These are phyloP conservation scores for Plasmodium falciparum DNA, from an alignment of 169 alveolate species.

Conservation along the genomic window DNA sequence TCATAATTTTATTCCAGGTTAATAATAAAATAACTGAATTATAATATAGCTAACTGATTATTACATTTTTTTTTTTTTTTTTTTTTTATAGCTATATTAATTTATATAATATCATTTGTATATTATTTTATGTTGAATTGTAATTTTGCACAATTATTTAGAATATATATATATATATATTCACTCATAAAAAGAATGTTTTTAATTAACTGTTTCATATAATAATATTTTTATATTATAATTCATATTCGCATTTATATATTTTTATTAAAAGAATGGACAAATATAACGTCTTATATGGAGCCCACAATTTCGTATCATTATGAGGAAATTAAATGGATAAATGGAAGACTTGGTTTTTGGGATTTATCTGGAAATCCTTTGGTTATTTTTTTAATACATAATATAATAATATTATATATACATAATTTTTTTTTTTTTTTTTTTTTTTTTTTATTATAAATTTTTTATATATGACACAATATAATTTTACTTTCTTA, in stretches of 20 bases:
- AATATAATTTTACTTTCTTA: neutral
- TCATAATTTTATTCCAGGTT: conserved; percentile 76
- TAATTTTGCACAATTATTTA: too few species aligned
- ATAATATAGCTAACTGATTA: neutral
- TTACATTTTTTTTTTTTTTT: neutral
- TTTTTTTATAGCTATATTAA: neutral
- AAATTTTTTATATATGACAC: neutral
- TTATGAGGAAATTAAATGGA: conserved; percentile 63
- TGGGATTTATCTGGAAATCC: conserved; percentile 75
- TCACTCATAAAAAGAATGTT: too few species aligned
- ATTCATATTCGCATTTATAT: neutral
- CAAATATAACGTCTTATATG: conserved; percentile 55
- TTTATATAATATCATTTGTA: too few species aligned
- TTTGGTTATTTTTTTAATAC: conserved; percentile 21
- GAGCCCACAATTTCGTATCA: conserved; percentile 76
- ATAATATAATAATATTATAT: neutral
- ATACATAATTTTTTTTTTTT: neutral
- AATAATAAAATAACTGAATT: neutral
- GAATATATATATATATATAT: neutral
- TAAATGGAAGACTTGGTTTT: conserved; percentile 70
- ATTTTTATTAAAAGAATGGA: conserved; percentile 69
- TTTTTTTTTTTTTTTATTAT: conserved; percentile 6
- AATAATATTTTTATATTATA: too few species aligned
- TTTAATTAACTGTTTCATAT: too few species aligned
- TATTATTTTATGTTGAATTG: too few species aligned